phyloP scores from a whole-genome alignment of 176 grass and related monocot species.

The Panicum miliaceum region DNA sequence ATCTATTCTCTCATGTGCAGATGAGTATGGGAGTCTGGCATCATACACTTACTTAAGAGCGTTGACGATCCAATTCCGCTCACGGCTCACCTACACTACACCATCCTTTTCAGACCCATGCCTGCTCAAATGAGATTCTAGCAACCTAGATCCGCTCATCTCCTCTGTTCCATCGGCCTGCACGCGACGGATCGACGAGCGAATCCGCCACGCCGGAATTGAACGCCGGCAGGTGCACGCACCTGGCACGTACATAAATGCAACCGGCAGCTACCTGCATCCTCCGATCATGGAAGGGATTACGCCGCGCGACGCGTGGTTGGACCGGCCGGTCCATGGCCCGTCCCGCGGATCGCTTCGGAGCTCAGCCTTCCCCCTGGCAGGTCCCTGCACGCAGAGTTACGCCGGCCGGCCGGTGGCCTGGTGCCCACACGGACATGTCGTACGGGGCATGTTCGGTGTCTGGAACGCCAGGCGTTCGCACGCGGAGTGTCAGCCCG shows the following conservation, averaged over 20 bases:
- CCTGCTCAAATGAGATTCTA: neutral
- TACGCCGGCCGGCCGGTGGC: neutral
- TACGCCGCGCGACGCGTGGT: neutral
- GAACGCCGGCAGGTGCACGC: neutral
- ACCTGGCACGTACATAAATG: constrained; percentile 30
- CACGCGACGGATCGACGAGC: neutral
- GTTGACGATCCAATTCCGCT: neutral
- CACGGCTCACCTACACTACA: no score
- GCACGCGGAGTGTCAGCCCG: neutral
- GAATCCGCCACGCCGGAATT: constrained; percentile 1
- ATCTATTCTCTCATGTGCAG: neutral
- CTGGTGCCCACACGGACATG: neutral
- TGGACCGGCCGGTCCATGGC: neutral
- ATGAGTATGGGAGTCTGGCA: neutral
- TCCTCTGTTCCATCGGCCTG: neutral
- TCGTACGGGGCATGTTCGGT: neutral
- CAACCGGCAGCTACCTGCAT: neutral
- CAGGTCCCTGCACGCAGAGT: neutral
- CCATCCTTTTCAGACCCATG: constrained; percentile 23
- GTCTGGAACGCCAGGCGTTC: neutral
- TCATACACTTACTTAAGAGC: neutral
- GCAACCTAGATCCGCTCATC: neutral
- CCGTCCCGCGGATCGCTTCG: neutral
- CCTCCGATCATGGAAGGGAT: neutral
- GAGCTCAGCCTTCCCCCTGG: neutral